These are phyloP conservation scores for Plantago coronopus DNA, from an alignment of 305 asterid species.

Conservation along the genomic window DNA sequence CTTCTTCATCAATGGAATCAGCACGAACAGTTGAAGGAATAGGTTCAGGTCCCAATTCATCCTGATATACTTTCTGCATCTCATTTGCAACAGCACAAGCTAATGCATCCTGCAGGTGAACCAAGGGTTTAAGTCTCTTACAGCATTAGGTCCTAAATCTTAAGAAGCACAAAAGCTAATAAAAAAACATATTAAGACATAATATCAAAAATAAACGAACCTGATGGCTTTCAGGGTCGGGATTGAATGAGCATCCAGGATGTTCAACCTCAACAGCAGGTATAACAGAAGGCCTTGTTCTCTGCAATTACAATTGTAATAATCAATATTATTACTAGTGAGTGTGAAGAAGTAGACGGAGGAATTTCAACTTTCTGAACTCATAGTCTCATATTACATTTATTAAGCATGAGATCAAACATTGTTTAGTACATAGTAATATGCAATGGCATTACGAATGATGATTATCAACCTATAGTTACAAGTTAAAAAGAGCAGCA, in stretches of 20 bases:
- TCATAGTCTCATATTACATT: too few relatives aligned
- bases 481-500: conserved; percentile 1
- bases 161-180: not conserved
- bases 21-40: conserved; percentile 70
- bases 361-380: not conserved
- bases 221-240: conserved; percentile 84
- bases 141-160: conserved; percentile 6
- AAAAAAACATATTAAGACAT: not conserved
- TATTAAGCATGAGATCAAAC: too few relatives aligned
- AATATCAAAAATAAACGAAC: conserved; percentile 29
- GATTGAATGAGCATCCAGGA: conserved; percentile 93
- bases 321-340: conserved; percentile 18
- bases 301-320: conserved; percentile 37
- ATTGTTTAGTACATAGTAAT: not conserved
- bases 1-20: conserved; percentile 71
- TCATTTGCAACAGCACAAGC: conserved; percentile 97
- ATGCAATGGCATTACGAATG: not conserved
- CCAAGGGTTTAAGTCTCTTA: conserved; percentile 20
- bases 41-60: conserved; percentile 85
- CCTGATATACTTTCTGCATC: conserved; percentile 75
- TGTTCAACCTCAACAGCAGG: conserved; percentile 96
- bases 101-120: conserved; percentile 68
- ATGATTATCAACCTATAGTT: conserved; percentile 4
- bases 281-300: conserved; percentile 48
- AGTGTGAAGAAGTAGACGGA: not conserved